Evolutionary conservation across 225 moss, liverwort and hornwort genomes (phyloP).

Genomic region (Sphagnum contortum): DNA sequence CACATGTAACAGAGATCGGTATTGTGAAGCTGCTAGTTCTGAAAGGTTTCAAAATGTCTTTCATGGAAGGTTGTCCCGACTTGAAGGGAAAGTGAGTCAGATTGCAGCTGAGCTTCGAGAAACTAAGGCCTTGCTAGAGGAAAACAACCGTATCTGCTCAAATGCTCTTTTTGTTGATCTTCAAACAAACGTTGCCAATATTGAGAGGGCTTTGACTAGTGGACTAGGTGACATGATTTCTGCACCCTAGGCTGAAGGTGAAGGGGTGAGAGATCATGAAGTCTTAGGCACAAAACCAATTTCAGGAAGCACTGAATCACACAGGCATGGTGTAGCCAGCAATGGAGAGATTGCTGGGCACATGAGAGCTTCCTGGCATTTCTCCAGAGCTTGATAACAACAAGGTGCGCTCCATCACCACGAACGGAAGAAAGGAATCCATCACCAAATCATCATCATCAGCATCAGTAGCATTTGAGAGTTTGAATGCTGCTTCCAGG

Average conservation of each 20-base stretch:
- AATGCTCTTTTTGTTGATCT: slow-evolving; percentile 74
- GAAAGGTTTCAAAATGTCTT: slow-evolving; percentile 56
- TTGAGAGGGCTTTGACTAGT: slow-evolving; percentile 72
- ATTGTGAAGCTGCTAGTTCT: slow-evolving; percentile 14
- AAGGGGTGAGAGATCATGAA: slow-evolving; percentile 20
- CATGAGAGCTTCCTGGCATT: slow-evolving; percentile 33
- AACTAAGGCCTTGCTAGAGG: slow-evolving; percentile 81
- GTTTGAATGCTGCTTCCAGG: no score
- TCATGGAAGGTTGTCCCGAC: slow-evolving; percentile 63
- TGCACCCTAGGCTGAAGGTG: slow-evolving; percentile 11
- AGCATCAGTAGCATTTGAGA: no score
- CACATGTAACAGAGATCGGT: slow-evolving; percentile 8
- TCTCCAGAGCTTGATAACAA: no score
- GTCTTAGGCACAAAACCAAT: no score
- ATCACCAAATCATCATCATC: no score
- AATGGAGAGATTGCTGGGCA: slow-evolving; percentile 30
- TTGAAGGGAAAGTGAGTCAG: slow-evolving; percentile 86
- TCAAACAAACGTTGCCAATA: slow-evolving; percentile 74
- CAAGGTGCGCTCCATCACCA: no score
- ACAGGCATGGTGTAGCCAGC: slow-evolving; percentile 25
- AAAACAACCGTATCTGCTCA: slow-evolving; percentile 81
- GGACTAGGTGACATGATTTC: slow-evolving; percentile 15
- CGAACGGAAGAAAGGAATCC: no score
- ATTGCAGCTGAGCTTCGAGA: slow-evolving; percentile 94
- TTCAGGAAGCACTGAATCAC: slow-evolving; percentile 10